A percentile compares a stretch with the other conserved stretches of the same genome.
Conservation (phyloP, 768 basidiomycete genomes). For the Rhodosporidiobolus odoratus region DNA sequence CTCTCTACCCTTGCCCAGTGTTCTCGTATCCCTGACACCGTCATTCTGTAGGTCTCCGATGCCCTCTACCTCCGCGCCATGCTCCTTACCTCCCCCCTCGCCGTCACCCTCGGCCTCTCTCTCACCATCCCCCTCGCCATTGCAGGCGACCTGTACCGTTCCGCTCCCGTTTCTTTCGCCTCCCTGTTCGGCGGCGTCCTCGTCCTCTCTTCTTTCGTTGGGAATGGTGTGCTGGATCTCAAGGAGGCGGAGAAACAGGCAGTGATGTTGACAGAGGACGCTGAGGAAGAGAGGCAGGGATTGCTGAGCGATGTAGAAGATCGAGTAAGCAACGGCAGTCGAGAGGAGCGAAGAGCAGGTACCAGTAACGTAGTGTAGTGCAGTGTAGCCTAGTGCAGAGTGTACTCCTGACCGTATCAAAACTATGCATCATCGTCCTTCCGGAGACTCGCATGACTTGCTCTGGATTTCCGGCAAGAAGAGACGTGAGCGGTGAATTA, state of each 20-base stretch:
- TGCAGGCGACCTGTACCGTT: slow-evolving; percentile 65
- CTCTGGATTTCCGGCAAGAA: slow-evolving; percentile 34
- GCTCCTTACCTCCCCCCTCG: slow-evolving; percentile 92
- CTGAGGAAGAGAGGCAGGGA: background rate
- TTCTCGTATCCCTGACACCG: background rate
- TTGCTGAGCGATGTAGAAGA: background rate
- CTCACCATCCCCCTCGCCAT: slow-evolving; percentile 91
- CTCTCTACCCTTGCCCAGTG: slow-evolving; percentile 50
- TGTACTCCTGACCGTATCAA: too few relatives aligned
- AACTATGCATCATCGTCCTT: too few relatives aligned
- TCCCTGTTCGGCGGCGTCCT: slow-evolving; percentile 65
- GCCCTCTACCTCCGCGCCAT: slow-evolving; percentile 73
- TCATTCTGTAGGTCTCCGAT: slow-evolving; percentile 48
- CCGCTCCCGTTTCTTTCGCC: slow-evolving; percentile 45
- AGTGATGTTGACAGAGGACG: background rate
- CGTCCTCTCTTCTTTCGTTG: slow-evolving; percentile 71
- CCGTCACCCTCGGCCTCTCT: slow-evolving; percentile 85
- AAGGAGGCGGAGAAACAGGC: slow-evolving; percentile 38
- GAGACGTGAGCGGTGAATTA: slow-evolving; percentile 22
- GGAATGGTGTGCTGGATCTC: slow-evolving; percentile 55
- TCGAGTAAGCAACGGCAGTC: background rate
- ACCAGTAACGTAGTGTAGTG: slow-evolving; percentile 73
- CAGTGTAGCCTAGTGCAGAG: too few relatives aligned
- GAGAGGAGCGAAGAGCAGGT: background rate
- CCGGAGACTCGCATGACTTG: too few relatives aligned